These are phyloP conservation scores for Umbelopsis sp. DNA, from an alignment of 371 early-diverging fungal species.

Conservation along the genomic window DNA sequence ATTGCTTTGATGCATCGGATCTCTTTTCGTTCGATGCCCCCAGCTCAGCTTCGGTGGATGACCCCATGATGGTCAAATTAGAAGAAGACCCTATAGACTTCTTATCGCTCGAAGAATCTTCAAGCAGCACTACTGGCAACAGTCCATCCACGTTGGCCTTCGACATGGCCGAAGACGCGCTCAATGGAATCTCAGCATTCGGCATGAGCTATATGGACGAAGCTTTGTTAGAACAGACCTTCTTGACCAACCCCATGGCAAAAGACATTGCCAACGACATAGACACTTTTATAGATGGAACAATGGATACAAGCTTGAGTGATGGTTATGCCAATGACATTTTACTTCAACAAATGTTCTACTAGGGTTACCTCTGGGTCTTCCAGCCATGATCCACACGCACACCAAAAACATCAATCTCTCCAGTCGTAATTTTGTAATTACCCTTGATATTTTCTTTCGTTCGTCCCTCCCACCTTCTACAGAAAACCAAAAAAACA, in stretches of 20 bases:
- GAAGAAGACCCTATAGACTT: conserved; percentile 9
- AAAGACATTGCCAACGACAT: conserved; percentile 16
- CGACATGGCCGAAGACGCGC: background rate
- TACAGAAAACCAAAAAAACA: conserved; percentile 1
- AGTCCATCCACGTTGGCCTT: conserved; percentile 4
- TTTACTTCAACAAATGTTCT: conserved; percentile 18
- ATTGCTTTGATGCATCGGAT: conserved; percentile 36
- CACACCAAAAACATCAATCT: no score
- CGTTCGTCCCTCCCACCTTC: background rate
- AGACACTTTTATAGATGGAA: conserved; percentile 18
- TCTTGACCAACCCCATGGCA: conserved; percentile 7
- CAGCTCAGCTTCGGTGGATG: background rate
- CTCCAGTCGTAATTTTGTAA: conserved; percentile 18
- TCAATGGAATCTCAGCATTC: background rate
- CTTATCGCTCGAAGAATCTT: conserved; percentile 1
- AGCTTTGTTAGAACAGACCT: conserved; percentile 5
- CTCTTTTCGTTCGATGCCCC: conserved; percentile 11
- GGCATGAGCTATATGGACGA: conserved; percentile 10
- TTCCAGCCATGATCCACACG: background rate
- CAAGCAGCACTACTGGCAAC: conserved; percentile 6
- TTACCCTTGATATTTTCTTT: conserved; percentile 1
- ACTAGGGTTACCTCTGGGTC: conserved; percentile 6
- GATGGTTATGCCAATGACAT: conserved; percentile 17
- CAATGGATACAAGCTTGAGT: conserved; percentile 6
- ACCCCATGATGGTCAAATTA: conserved; percentile 1